Evolutionary conservation across 2,329 filamentous ascomycete genomes (phyloP).

Genomic region (Exserohilum rostratum): DNA sequence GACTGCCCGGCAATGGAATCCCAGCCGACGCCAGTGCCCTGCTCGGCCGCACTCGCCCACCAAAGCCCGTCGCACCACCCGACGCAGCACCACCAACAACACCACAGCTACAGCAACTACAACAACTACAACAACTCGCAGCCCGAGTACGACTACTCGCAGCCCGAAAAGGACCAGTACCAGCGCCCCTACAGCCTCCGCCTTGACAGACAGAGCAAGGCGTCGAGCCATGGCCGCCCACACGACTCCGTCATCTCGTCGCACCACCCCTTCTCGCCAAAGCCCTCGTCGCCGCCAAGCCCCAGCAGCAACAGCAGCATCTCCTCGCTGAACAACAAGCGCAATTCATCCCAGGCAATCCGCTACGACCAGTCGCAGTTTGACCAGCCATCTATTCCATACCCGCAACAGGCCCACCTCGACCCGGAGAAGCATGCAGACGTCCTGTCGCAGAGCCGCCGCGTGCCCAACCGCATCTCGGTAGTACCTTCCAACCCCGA

Average conservation of each 20-base stretch:
- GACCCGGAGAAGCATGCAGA: slow-evolving; percentile 43
- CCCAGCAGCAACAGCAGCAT: slow-evolving; percentile 44
- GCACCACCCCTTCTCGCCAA: slow-evolving; percentile 43
- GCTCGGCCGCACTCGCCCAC: slow-evolving; percentile 31
- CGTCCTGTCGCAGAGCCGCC: slow-evolving; percentile 25
- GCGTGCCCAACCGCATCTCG: slow-evolving; percentile 27
- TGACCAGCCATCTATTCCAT: slow-evolving; percentile 16
- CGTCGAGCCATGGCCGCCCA: slow-evolving; percentile 26
- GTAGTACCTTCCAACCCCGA: slow-evolving; percentile 27
- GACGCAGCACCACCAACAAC: slow-evolving; percentile 3
- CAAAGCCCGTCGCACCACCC: slow-evolving; percentile 22
- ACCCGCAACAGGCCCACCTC: slow-evolving; percentile 36
- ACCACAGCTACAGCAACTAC: background rate
- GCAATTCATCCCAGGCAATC: slow-evolving; percentile 24
- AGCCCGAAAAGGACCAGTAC: slow-evolving; percentile 36
- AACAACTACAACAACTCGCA: background rate
- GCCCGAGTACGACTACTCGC: slow-evolving; percentile 23
- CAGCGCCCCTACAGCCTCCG: slow-evolving; percentile 21
- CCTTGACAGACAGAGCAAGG: slow-evolving; percentile 29
- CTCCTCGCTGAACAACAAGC: slow-evolving; percentile 29
- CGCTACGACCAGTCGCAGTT: slow-evolving; percentile 16
- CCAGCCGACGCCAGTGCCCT: slow-evolving; percentile 38
- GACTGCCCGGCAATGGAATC: slow-evolving; percentile 40
- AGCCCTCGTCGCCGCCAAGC: slow-evolving; percentile 42
- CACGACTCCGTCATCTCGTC: slow-evolving; percentile 50